Conservation (phyloP, 164 flowering plant genomes). For the Nymphaea thermarum region DNA sequence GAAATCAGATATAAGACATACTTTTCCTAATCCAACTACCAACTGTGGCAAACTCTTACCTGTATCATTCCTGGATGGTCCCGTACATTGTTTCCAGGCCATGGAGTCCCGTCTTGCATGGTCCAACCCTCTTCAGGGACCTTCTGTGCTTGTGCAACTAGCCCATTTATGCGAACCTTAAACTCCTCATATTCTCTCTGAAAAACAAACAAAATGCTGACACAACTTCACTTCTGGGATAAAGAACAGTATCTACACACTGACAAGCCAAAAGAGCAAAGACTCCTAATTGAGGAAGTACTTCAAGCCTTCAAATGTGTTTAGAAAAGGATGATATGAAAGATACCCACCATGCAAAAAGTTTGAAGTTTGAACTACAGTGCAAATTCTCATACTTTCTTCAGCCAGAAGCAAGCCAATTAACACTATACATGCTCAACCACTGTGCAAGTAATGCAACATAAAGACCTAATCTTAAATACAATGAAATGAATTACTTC, state of each 20-base stretch:
- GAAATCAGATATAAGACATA: no score
- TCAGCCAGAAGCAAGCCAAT: neutral
- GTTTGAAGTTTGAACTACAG: neutral
- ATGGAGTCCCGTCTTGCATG: constrained; percentile 97
- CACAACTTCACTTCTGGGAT: neutral
- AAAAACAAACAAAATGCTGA: neutral
- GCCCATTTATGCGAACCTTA: constrained; percentile 70
- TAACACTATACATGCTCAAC: no score
- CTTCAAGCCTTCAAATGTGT: no score
- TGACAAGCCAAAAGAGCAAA: no score
- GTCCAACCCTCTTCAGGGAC: constrained; percentile 93
- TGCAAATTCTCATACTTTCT: no score
- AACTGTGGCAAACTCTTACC: constrained; percentile 20
- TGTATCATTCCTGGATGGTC: constrained; percentile 98
- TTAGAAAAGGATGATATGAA: neutral
- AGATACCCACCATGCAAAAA: neutral
- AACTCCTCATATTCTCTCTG: constrained; percentile 94
- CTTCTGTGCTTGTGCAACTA: constrained; percentile 67
- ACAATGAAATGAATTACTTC: no score
- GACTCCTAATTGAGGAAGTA: no score
- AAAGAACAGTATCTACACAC: no score
- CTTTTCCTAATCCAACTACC: no score
- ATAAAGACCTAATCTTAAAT: no score
- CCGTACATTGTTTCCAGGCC: constrained; percentile 92
- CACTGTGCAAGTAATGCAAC: no score